Evolutionary conservation across 1,284 basidiomycete species (phyloP), one percentile per base, ranked within the genome.

Genomic region (Pseudozyma sp.): DNA sequence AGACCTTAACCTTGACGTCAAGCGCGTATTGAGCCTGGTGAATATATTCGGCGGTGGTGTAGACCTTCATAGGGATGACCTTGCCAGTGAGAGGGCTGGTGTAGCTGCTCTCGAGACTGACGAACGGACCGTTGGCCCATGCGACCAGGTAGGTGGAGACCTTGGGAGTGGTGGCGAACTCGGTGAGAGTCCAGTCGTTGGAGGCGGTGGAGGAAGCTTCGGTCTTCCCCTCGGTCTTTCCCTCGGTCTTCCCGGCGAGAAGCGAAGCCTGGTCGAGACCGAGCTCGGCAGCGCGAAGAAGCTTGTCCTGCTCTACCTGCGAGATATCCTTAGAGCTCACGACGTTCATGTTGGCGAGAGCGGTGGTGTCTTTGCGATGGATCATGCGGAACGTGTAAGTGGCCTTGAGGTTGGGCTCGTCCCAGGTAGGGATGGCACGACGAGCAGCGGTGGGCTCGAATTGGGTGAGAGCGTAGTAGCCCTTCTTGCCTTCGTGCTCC

Each of bases 121-220:
- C 87, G 79, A 95, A 97, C 43, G 89, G 87, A 35, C 95, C 95
- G 78, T 94, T 94, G 29, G 94, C 94, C 83, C 89, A 95, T 0
- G 94, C 94, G 45, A 96, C 92, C 47, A 97, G 89, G 86, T 97
- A 97, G 16, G 92, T 92, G 2, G 92, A 94, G 89, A 97, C 93
- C 79, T 88, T 78, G 40, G 85, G 85, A 17, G 83, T 83, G 19
- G 59, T 66, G 44, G 78, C 78, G 50, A 84, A 86, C 47, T 77
- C 68, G 40, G 84, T 84, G 13, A 84, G 54, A n/a, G 78, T 77
- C 85, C 85, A 86, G 37, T 74, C 79, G 56, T 81, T 78, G 37
- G 61, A 67, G 54, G 65, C 75, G 34, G 52, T 59, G 49, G 63
- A 66, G 6, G 60, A 56, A 30, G 52, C 47, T 30, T 66, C 54